phyloP scores from a whole-genome alignment of 169 alveolate species.

The Eimeria sp. region DNA sequence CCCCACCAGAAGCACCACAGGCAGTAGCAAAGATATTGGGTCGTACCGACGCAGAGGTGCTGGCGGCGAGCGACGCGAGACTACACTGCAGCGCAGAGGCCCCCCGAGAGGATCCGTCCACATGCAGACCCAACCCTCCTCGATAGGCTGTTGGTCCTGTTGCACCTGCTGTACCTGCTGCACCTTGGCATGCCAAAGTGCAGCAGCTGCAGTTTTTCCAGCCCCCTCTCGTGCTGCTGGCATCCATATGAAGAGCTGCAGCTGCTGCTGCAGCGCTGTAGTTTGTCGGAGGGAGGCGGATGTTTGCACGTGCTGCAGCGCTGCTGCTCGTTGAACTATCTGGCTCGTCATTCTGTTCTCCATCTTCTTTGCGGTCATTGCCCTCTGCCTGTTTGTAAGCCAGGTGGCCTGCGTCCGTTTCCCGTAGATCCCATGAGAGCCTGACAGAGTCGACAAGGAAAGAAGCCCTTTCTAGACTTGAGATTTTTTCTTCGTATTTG shows the following conservation, averaged over 20 bases:
- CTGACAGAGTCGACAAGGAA: neutral
- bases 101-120: neutral
- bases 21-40: neutral
- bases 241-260: neutral
- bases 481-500: neutral
- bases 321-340: neutral
- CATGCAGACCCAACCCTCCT: neutral
- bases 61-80: slow-evolving; percentile 18
- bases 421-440: neutral
- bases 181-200: neutral
- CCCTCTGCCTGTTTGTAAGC: neutral
- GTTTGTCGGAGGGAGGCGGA: neutral
- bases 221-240: slow-evolving; percentile 4
- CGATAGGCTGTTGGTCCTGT: neutral
- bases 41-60: neutral
- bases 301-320: neutral
- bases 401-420: neutral
- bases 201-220: neutral
- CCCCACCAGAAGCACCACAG: neutral
- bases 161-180: neutral
- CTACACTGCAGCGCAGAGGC: neutral
- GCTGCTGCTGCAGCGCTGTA: neutral
- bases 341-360: neutral
- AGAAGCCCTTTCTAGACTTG: neutral
- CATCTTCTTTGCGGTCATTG: neutral